Percentiles rank a stretch among this genome's conserved stretches.
These are phyloP conservation scores for Plasmopara muralis DNA, from an alignment of 352 stramenopile genomes.

Conservation along the genomic window DNA sequence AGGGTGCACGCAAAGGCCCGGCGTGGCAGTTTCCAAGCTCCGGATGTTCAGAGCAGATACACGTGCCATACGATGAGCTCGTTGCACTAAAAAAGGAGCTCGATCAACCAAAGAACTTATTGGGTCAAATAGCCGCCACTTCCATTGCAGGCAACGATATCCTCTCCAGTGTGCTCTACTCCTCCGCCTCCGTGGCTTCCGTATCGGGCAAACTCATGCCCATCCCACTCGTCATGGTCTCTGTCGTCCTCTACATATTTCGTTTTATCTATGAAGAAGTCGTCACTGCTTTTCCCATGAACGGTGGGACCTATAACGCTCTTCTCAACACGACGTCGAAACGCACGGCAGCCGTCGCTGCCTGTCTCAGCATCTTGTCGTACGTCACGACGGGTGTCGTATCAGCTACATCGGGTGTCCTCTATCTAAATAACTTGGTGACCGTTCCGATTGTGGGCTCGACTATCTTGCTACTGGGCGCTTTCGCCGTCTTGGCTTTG, in stretches of 20 bases:
- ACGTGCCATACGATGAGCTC: slow-evolving; percentile 27
- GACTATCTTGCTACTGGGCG: slow-evolving; percentile 46
- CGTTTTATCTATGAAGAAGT: slow-evolving; percentile 86
- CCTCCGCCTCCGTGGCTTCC: slow-evolving; percentile 29
- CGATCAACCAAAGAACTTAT: slow-evolving; percentile 20
- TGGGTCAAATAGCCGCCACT: slow-evolving; percentile 65
- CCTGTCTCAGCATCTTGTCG: slow-evolving; percentile 74
- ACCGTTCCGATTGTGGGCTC: slow-evolving; percentile 33
- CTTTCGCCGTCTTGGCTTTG: slow-evolving; percentile 69
- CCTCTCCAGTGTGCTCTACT: slow-evolving; percentile 74
- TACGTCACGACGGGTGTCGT: slow-evolving; percentile 82
- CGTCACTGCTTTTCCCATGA: slow-evolving; percentile 81
- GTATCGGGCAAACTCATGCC: slow-evolving; percentile 74
- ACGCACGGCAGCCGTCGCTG: slow-evolving; percentile 68
- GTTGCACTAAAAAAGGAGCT: slow-evolving; percentile 23
- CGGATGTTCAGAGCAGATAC: slow-evolving; percentile 26
- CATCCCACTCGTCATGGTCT: slow-evolving; percentile 67
- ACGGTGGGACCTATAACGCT: slow-evolving; percentile 87
- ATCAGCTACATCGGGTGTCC: slow-evolving; percentile 52
- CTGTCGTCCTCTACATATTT: slow-evolving; percentile 43
- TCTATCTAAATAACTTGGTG: slow-evolving; percentile 69
- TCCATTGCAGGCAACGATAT: slow-evolving; percentile 88
- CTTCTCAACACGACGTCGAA: slow-evolving; percentile 88
- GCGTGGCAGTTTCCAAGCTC: slow-evolving; percentile 32
- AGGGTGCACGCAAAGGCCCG: slow-evolving; percentile 20